Conservation (phyloP, 768 basidiomycete genomes). For the Mrakia blollopis region DNA sequence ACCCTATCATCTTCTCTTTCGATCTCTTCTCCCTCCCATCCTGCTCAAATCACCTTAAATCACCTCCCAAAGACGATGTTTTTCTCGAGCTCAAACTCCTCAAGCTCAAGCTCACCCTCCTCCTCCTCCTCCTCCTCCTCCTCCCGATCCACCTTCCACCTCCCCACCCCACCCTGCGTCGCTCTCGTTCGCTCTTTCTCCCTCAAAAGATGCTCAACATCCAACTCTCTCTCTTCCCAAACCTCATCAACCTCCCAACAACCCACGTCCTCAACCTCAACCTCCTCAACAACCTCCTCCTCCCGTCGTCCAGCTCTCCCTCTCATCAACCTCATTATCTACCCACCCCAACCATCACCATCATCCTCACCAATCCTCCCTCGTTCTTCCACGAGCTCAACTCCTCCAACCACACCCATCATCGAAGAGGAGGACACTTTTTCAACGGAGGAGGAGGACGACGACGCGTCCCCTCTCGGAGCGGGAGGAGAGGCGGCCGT, state of each 20-base stretch:
- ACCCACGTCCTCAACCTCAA: background rate
- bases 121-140: conserved; percentile 7
- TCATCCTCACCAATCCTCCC: background rate
- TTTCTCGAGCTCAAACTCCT: background rate
- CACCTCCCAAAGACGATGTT: background rate
- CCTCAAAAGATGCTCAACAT: background rate
- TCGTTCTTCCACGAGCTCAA: background rate
- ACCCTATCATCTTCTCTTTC: background rate
- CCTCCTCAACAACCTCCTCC: background rate
- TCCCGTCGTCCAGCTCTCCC: background rate
- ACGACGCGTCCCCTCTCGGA: background rate
- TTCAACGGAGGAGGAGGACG: background rate
- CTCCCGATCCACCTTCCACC: no score
- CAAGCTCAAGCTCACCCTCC: background rate
- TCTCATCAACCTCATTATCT: background rate
- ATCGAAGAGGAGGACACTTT: background rate
- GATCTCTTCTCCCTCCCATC: background rate
- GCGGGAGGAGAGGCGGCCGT: background rate
- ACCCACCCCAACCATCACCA: background rate
- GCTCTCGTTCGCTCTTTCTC: background rate
- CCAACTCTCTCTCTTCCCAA: background rate
- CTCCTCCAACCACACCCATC: background rate
- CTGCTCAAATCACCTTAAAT: background rate
- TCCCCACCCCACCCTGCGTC: background rate
- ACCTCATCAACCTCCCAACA: background rate